Base-by-base conservation (phyloP, 2,329 filamentous ascomycete genomes). In the Fusarium paranaense region DNA sequence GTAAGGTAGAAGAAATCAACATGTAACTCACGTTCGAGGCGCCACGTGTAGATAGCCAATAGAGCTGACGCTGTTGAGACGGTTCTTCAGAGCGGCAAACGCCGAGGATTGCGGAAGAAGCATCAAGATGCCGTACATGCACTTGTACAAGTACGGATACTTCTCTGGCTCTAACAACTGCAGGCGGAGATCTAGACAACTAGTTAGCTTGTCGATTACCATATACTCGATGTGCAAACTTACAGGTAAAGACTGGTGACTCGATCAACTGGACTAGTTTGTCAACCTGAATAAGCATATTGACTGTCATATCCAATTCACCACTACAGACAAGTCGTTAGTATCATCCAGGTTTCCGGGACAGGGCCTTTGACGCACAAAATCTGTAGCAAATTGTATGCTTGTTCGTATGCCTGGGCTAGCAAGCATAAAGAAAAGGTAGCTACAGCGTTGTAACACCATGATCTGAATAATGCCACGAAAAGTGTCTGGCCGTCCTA, bases 361-460 rank as follows among this genome's bases (percentile, higher is more conserved):
- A 14, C 20, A 5, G n/a, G 11, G 7, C 6, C 5, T 32, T 35
- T 7, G 18, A 65, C 91, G 78, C 82, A 97, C 94, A 99, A 98
- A 57, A 98, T 97, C 80, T 98, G 95, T 20, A 99, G 87, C 18
- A 99, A 87, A 80, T 98, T 95, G 80, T 98, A 99, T 13, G 97
- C 97, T 81, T 98, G 97, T 81, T 99, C 97, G 80, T 99, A 99
- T 14, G 96, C 97, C 83, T 99, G 97, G 2, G 97, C 97, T 61
- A 99, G 91, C 35, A 99, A 87, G 80, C 97, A 99, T 5, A 99
- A 87, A 4, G 95, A 98, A 83, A 99, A 99, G 0, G 97, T 98
- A 9, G 97, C 96, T 7, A 99, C 97, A 3, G 97, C 95, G 79
- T 99, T 99, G 82, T 98, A 97, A 81, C 97, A 99, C 97, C 97